Evolutionary conservation across 345 rosid species (phyloP).

Genomic region (Gossypium turneri): DNA sequence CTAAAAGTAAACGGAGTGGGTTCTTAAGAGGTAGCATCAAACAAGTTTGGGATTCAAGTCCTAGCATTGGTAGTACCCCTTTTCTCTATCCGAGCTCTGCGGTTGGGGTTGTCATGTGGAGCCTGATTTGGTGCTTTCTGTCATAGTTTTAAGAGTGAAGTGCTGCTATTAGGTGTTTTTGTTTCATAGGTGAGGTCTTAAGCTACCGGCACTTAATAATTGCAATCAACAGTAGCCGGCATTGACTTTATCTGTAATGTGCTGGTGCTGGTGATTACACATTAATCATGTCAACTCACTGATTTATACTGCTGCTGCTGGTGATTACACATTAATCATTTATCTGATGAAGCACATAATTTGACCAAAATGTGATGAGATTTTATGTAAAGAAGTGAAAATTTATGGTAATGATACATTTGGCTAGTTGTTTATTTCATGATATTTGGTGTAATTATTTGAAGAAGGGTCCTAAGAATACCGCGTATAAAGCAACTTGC

Average conservation of each 20-base stretch:
- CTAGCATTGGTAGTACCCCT: too few species aligned
- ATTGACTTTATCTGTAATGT: background rate
- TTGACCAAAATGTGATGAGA: background rate
- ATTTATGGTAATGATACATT: background rate
- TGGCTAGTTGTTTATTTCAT: background rate
- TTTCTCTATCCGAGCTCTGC: background rate
- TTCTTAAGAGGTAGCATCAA: too few species aligned
- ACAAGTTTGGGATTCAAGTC: too few species aligned
- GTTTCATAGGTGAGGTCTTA: background rate
- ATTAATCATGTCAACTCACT: background rate
- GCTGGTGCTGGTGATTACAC: background rate
- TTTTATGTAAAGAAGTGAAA: background rate
- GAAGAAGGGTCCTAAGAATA: background rate
- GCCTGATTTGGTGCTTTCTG: background rate
- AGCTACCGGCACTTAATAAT: background rate
- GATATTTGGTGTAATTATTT: background rate
- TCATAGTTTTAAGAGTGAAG: background rate
- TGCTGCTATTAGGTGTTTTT: background rate
- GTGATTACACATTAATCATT: too few species aligned
- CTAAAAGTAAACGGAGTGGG: too few species aligned
- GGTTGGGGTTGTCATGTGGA: background rate
- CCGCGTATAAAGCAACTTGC: too few species aligned
- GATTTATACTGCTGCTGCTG: too few species aligned
- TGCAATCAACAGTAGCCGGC: background rate
- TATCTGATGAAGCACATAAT: conserved; percentile 1